Conservation (phyloP, 2,329 filamentous ascomycete species). For the Cercospora zeina region DNA sequence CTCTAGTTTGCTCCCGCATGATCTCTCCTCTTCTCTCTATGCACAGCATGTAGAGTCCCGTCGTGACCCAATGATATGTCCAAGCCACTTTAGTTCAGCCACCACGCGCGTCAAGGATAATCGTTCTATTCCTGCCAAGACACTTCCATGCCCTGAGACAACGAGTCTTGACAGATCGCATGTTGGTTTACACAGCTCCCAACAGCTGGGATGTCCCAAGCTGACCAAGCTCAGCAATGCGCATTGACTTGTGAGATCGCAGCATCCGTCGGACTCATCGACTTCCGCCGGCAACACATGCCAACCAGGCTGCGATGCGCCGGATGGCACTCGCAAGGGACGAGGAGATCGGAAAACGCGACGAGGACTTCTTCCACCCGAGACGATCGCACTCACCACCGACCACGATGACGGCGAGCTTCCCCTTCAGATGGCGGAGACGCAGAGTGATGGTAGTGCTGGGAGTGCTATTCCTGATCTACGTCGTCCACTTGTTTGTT, state of each 20-base stretch:
- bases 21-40: neutral
- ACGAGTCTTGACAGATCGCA: neutral
- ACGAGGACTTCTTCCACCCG: conserved; percentile 57
- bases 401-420: conserved; percentile 22
- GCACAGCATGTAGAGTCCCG: neutral
- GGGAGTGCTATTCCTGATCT: conserved; percentile 16
- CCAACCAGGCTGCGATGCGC: conserved; percentile 14
- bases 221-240: neutral
- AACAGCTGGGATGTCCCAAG: conserved; percentile 4
- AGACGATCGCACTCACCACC: conserved; percentile 16
- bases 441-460: conserved; percentile 48
- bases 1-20: no score
- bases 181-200: neutral
- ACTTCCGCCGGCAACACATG: conserved; percentile 1
- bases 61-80: no score
- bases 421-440: conserved; percentile 46
- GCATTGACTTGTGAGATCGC: neutral
- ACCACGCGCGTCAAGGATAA: neutral
- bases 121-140: conserved; percentile 3
- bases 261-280: neutral
- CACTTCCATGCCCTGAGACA: conserved; percentile 4
- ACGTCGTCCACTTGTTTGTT: conserved; percentile 14
- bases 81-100: neutral
- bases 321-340: conserved; percentile 46
- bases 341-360: conserved; percentile 65